phyloP scores from a whole-genome alignment of 305 asterid genomes.

The Salvia sclarea region DNA sequence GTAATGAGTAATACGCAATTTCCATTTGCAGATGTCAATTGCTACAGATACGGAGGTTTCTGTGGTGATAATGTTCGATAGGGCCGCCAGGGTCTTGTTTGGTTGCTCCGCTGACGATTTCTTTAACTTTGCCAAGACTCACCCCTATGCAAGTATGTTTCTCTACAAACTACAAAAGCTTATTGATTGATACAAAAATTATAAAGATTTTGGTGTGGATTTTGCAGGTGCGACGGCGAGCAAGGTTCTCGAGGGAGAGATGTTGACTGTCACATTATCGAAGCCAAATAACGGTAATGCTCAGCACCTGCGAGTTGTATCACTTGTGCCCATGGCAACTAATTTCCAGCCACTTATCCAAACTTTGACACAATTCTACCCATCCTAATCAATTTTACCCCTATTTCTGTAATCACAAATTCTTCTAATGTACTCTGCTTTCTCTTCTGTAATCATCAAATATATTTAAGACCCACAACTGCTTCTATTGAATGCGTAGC shows the following conservation, averaged over 20 bases:
- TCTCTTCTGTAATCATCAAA: too few species aligned
- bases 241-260: slow-evolving; percentile 75
- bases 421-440: too few species aligned
- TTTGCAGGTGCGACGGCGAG: slow-evolving; percentile 53
- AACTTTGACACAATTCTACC: slow-evolving; percentile 62
- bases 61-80: slow-evolving; percentile 84
- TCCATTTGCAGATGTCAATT: slow-evolving; percentile 72
- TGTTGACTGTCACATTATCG: slow-evolving; percentile 67
- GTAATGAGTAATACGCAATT: too few species aligned
- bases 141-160: slow-evolving; percentile 66
- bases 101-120: slow-evolving; percentile 92
- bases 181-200: too few species aligned
- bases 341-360: slow-evolving; percentile 67
- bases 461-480: too few species aligned
- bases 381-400: not conserved
- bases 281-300: slow-evolving; percentile 83
- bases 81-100: slow-evolving; percentile 79
- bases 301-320: slow-evolving; percentile 71
- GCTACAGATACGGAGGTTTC: slow-evolving; percentile 71
- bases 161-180: too few species aligned
- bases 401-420: too few species aligned
- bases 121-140: slow-evolving; percentile 71
- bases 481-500: too few species aligned
- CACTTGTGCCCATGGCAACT: slow-evolving; percentile 67
- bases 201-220: slow-evolving; percentile 13